A percentile compares a stretch with the other conserved stretches of the same genome.
Evolutionary conservation across 305 asterid species (phyloP).

Genomic region (Vinca major): DNA sequence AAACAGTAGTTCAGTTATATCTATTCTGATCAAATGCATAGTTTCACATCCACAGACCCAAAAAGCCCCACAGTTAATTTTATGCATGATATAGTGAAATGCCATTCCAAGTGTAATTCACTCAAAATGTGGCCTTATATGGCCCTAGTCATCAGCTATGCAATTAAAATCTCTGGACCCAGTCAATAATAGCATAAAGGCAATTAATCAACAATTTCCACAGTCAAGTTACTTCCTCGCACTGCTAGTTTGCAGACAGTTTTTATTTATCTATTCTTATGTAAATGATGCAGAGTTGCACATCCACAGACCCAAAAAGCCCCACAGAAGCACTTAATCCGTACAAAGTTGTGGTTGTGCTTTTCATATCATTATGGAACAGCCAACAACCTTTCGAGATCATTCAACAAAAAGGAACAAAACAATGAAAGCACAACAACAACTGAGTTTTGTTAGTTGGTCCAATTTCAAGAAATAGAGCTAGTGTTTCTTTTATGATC

Average conservation of each 20-base stretch:
- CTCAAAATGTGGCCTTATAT: no score
- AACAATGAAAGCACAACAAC: background rate
- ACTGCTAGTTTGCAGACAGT: constrained; percentile 11
- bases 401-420: background rate
- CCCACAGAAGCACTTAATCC: constrained; percentile 1
- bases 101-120: no score
- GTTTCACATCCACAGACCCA: no score
- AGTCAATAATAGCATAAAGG: no score
- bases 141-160: no score
- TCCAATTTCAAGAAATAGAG: background rate
- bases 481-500: background rate
- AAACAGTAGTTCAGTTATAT: no score
- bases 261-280: background rate
- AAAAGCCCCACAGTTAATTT: no score
- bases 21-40: no score
- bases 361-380: background rate
- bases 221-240: constrained; percentile 13
- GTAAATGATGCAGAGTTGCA: constrained; percentile 12
- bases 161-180: no score
- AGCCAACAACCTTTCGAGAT: background rate
- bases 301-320: background rate
- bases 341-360: background rate
- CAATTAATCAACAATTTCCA: no score
- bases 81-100: no score
- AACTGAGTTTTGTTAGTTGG: background rate